Evolutionary conservation across 805 yeast species (phyloP), one percentile per base, ranked within the genome.

Genomic region (Nakazawaea siamensis): DNA sequence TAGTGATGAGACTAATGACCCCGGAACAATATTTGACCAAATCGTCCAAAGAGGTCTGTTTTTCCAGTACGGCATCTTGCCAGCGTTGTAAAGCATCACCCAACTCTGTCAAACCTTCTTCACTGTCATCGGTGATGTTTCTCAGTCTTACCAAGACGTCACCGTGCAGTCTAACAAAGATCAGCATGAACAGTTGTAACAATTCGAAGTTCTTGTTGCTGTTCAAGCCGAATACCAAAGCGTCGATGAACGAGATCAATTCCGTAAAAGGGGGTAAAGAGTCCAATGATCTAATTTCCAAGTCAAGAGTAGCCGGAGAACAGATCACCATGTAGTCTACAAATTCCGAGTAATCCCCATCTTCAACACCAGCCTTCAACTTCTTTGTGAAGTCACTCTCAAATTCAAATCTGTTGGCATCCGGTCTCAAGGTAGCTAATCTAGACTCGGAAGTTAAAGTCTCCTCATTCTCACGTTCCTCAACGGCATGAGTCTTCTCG

Each of bases 261-360:
- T 90, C 97, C 9, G 49, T 46, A 47, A 73, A 71, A 12, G 94
- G 94, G 15, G 79, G 75, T 33, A 67, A 60, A 2, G 80, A 54
- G 45, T 76, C 70, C 43, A 92, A 55, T 2, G 96, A 80, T 48
- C 94, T 76, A 39, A 92, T 76, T 55, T 92, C 99, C 39, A 92
- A 56, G 53, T 92, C 97, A 18, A 86, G 68, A 2, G 71, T 58
- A 2, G 95, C 67, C 4, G 97, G 95, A 0, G 95, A 67, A 24
- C 84, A 68, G 2, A 52, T 50, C 8, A 76, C 62, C 21, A 92
- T 52, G 47, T 63, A 70, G 1, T 53, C 49, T 39, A 86, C 62
- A 50, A 90, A 80, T 12, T 49, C 59, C 1, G 54, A 39, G 46
- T 59, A 78, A 37, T 76, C 68, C 0, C 41, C 43, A 0, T 40